Evolutionary conservation across 495 filamentous ascomycete species (phyloP).

Genomic region (Penicillium riverlandense): DNA sequence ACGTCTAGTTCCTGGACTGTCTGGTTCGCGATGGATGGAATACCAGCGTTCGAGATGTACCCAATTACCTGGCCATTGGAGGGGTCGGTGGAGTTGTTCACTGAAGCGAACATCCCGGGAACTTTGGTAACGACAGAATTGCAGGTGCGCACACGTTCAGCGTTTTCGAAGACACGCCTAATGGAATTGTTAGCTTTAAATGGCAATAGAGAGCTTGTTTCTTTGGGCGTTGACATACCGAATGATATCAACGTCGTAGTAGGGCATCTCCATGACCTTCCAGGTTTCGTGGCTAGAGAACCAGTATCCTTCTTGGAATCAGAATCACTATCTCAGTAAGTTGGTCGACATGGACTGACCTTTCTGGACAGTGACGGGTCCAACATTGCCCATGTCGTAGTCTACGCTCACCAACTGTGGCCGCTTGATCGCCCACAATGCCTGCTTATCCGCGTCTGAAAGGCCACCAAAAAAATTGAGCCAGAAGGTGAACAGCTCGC

Average conservation of each 20-base stretch:
- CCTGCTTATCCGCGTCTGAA: constrained; percentile 15
- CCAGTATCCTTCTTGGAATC: constrained; percentile 17
- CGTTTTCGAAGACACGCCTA: constrained; percentile 21
- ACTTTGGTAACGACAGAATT: constrained; percentile 21
- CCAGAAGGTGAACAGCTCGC: constrained; percentile 30
- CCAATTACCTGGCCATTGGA: constrained; percentile 18
- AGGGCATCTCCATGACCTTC: constrained; percentile 32
- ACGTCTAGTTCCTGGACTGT: constrained; percentile 24
- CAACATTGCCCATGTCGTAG: constrained; percentile 20
- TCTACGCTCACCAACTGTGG: constrained; percentile 24
- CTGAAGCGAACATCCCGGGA: constrained; percentile 29
- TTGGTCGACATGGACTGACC: constrained; percentile 4
- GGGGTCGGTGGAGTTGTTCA: constrained; percentile 26
- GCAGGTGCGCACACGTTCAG: constrained; percentile 28
- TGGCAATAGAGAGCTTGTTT: neutral
- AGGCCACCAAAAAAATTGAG: constrained; percentile 26
- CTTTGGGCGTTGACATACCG: constrained; percentile 7
- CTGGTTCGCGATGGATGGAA: constrained; percentile 23
- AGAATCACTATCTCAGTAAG: neutral
- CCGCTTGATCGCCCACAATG: constrained; percentile 20
- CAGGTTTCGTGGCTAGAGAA: constrained; percentile 29
- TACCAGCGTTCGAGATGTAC: constrained; percentile 26
- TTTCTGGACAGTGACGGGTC: constrained; percentile 30
- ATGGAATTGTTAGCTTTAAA: neutral
- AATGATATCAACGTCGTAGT: constrained; percentile 24